Evolutionary conservation across 1,284 basidiomycete species (phyloP).

Genomic region (Heterobasidion annosum): DNA sequence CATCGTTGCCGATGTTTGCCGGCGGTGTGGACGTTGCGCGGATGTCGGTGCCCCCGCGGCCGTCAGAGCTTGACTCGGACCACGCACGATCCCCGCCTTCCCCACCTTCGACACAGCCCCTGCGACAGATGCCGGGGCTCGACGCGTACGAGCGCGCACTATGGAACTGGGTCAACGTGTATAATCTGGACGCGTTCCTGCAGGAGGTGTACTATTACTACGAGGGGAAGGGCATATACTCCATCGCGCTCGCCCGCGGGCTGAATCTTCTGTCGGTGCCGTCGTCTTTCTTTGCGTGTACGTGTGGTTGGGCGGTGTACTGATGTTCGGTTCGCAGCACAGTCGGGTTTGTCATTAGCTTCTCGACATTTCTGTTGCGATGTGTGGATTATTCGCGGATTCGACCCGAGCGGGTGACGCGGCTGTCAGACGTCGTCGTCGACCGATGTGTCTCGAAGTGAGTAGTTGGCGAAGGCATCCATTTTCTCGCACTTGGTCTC

Average conservation of each 20-base stretch:
- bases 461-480: constrained; percentile 16
- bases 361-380: constrained; percentile 92
- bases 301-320: constrained; percentile 7
- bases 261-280: constrained; percentile 84
- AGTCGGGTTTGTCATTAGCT: constrained; percentile 93
- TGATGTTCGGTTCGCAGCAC: constrained; percentile 51
- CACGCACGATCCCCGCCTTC: constrained; percentile 14
- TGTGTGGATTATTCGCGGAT: constrained; percentile 90
- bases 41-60: constrained; percentile 54
- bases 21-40: constrained; percentile 10
- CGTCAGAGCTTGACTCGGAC: constrained; percentile 49
- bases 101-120: constrained; percentile 18
- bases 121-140: constrained; percentile 56
- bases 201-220: constrained; percentile 96
- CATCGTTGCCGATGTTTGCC: constrained; percentile 13
- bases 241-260: constrained; percentile 81
- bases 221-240: constrained; percentile 91
- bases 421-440: constrained; percentile 75
- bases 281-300: constrained; percentile 9
- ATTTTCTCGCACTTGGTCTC: constrained; percentile 7
- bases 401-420: constrained; percentile 49
- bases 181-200: constrained; percentile 90
- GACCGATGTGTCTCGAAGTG: constrained; percentile 75
- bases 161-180: constrained; percentile 99
- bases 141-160: constrained; percentile 85